These are phyloP conservation scores for Lignosus rhinocerotis DNA, from an alignment of 1,284 basidiomycete species.

Conservation along the genomic window DNA sequence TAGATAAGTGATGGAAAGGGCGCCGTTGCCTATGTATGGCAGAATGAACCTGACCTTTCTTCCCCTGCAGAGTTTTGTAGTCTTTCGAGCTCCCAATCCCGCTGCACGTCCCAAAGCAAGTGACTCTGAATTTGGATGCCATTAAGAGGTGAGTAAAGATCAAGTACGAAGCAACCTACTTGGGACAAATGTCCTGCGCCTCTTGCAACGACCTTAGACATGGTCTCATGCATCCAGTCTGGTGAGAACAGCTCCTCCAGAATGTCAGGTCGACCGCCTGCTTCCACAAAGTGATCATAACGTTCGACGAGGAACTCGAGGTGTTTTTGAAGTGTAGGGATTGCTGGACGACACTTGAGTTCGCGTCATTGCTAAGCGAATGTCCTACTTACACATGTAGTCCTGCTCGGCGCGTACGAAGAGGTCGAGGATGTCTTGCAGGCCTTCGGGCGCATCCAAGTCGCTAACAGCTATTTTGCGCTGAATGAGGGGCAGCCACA, in stretches of 20 bases:
- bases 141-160: neutral
- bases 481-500: constrained; percentile 65
- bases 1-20: too few species aligned
- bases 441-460: constrained; percentile 48
- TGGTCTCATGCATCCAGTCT: constrained; percentile 58
- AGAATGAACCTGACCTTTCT: constrained; percentile 45
- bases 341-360: constrained; percentile 49
- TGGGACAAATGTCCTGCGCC: constrained; percentile 61
- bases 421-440: constrained; percentile 59
- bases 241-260: constrained; percentile 55
- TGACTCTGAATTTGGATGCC: constrained; percentile 54
- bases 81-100: constrained; percentile 74
- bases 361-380: constrained; percentile 13
- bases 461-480: constrained; percentile 50
- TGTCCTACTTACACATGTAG: constrained; percentile 69
- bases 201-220: constrained; percentile 57
- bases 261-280: constrained; percentile 46
- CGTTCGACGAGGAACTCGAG: constrained; percentile 64
- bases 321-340: constrained; percentile 71
- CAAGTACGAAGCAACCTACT: constrained; percentile 37
- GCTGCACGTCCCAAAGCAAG: constrained; percentile 68
- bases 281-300: constrained; percentile 48
- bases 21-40: too few species aligned
- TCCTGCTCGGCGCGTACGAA: constrained; percentile 75
- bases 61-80: constrained; percentile 47